Percentiles rank a stretch among this genome's conserved stretches.
These are phyloP conservation scores for Exophiala xenobiotica DNA, from an alignment of 2,329 filamentous ascomycete genomes.

Conservation along the genomic window DNA sequence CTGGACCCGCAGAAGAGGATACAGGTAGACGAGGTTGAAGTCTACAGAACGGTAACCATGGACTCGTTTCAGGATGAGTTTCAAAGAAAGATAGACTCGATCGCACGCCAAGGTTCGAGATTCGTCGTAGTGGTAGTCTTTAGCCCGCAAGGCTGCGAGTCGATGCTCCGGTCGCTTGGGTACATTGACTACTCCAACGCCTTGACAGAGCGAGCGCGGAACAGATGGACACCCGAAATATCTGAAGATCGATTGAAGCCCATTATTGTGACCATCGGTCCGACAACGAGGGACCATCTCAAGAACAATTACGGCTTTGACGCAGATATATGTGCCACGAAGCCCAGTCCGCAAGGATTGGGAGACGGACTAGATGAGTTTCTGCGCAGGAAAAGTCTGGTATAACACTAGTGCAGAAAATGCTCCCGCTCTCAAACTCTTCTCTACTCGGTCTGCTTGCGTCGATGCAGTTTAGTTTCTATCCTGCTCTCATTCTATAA, in stretches of 20 bases:
- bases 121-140: slow-evolving; percentile 50
- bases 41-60: slow-evolving; percentile 86
- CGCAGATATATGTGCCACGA: slow-evolving; percentile 66
- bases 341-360: slow-evolving; percentile 79
- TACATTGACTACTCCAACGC: slow-evolving; percentile 46
- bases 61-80: slow-evolving; percentile 73
- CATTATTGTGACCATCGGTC: slow-evolving; percentile 83
- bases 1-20: slow-evolving; percentile 56
- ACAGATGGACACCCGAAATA: slow-evolving; percentile 25
- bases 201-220: slow-evolving; percentile 29
- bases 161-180: slow-evolving; percentile 56
- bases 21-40: slow-evolving; percentile 71
- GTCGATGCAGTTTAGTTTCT: background rate
- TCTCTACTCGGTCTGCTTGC: no score
- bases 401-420: no score
- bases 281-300: slow-evolving; percentile 81
- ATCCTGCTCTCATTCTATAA: slow-evolving; percentile 6
- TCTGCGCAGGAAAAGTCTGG: slow-evolving; percentile 32
- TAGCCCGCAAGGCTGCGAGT: slow-evolving; percentile 61
- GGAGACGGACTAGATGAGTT: slow-evolving; percentile 63
- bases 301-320: slow-evolving; percentile 42
- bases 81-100: slow-evolving; percentile 48
- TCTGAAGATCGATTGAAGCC: slow-evolving; percentile 38
- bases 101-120: slow-evolving; percentile 31
- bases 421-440: no score